A percentile compares a stretch with the other conserved stretches of the same genome.
Evolutionary conservation across 1,139 yeast genomes (phyloP).

Genomic region (Kodamaea anthophila): DNA sequence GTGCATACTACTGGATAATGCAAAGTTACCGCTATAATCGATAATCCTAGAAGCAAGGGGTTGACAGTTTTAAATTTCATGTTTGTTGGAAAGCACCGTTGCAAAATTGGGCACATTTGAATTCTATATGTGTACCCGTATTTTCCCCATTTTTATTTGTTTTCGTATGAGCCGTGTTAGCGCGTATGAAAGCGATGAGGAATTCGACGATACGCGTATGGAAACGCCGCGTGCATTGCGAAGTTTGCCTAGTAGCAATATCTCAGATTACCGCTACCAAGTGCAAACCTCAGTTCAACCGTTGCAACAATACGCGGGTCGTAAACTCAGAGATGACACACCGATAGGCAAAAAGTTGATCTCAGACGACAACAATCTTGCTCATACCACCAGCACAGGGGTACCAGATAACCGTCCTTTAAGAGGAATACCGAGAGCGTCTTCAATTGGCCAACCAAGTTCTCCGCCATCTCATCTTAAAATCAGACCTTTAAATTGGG

Average conservation of each 20-base stretch:
- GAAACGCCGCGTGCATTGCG: constrained; percentile 11
- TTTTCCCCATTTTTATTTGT: no score
- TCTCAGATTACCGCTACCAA: neutral
- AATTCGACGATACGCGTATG: constrained; percentile 14
- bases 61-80: no score
- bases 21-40: no score
- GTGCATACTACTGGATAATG: no score
- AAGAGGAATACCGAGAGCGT: no score
- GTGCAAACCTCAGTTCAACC: constrained; percentile 6
- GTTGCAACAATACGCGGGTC: constrained; percentile 2
- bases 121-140: no score
- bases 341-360: constrained; percentile 4
- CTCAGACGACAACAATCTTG: constrained; percentile 2
- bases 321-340: constrained; percentile 4
- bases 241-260: constrained; percentile 1
- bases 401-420: no score
- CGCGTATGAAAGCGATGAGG: constrained; percentile 12
- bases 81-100: no score
- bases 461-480: constrained; percentile 11
- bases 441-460: constrained; percentile 4
- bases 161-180: constrained; percentile 5
- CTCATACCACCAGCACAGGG: neutral
- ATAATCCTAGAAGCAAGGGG: no score
- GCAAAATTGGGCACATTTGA: no score
- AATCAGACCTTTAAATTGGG: constrained; percentile 8